Conservation (phyloP, 2,329 filamentous ascomycete species). For the Aspergillus latus region DNA sequence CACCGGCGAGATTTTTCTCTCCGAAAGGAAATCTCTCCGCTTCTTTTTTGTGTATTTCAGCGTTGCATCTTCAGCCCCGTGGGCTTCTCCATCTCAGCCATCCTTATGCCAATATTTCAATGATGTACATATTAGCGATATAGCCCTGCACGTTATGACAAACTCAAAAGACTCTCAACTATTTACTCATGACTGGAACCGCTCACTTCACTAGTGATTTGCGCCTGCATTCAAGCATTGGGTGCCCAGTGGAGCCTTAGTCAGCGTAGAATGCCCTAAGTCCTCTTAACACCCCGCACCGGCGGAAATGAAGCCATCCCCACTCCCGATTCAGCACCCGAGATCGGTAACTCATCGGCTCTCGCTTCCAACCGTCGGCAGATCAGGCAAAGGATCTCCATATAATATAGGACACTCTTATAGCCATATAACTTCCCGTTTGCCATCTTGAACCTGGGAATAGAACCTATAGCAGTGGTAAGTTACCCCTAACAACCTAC, state of each 20-base stretch:
- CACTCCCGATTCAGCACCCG: slow-evolving; percentile 7
- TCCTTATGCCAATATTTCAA: background rate
- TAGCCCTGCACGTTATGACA: background rate
- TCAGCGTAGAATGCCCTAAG: background rate
- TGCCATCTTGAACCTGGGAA: background rate
- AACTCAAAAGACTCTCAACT: background rate
- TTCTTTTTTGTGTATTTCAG: background rate
- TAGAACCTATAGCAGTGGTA: background rate
- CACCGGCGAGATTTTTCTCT: background rate
- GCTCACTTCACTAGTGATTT: too few species aligned
- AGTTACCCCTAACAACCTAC: background rate
- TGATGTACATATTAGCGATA: slow-evolving; percentile 8
- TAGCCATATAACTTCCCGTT: background rate
- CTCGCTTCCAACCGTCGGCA: slow-evolving; percentile 25
- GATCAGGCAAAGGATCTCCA: slow-evolving; percentile 10
- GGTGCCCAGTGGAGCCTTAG: background rate
- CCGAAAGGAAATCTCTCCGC: background rate
- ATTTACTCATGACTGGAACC: background rate
- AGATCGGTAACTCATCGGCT: slow-evolving; percentile 23
- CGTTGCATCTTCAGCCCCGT: background rate
- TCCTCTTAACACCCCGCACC: background rate
- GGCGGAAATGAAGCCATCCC: background rate
- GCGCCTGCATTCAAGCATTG: too few species aligned
- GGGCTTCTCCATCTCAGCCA: background rate
- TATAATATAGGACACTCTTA: background rate